Conservation (phyloP, 2,329 filamentous ascomycete genomes). For the Epicoccum nigrum region DNA sequence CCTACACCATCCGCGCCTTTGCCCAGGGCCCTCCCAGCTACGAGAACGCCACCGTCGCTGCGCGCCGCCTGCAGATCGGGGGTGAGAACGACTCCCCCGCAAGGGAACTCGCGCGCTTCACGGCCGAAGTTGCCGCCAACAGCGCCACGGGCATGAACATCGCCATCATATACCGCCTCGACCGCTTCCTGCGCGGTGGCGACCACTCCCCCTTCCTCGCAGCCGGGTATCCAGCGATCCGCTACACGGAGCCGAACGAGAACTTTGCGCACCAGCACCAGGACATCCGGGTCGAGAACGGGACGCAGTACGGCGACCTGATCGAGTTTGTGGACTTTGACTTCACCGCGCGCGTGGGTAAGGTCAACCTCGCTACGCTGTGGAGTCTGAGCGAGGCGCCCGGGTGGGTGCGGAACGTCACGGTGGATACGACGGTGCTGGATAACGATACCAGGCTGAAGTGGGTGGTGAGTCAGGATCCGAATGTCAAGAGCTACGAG, state of each 20-base stretch:
- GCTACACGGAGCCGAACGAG: conserved; percentile 65
- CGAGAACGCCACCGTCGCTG: conserved; percentile 49
- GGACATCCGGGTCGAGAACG: conserved; percentile 57
- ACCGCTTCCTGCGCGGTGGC: conserved; percentile 63
- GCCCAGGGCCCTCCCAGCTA: conserved; percentile 56
- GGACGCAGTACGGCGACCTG: conserved; percentile 62
- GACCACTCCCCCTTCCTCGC: conserved; percentile 63
- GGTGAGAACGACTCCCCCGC: conserved; percentile 63
- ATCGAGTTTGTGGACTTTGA: conserved; percentile 64
- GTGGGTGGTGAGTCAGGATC: conserved; percentile 54
- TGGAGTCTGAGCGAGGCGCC: conserved; percentile 62
- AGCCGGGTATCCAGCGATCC: conserved; percentile 60
- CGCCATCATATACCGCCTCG: conserved; percentile 61
- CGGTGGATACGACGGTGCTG: conserved; percentile 54
- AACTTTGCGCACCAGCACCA: conserved; percentile 65
- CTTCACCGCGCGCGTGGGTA: conserved; percentile 60
- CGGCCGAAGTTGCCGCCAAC: conserved; percentile 61
- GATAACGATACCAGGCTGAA: conserved; percentile 59
- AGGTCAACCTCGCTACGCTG: conserved; percentile 61
- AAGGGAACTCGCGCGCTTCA: conserved; percentile 61
- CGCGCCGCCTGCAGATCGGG: conserved; percentile 50
- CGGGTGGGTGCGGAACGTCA: conserved; percentile 57
- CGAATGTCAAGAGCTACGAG: conserved; percentile 57
- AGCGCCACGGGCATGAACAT: conserved; percentile 61
- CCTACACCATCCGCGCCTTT: conserved; percentile 62